Percentiles rank a stretch among this genome's conserved stretches.
These are phyloP conservation scores for Scortechinia acanthostroma DNA, from an alignment of 2,329 filamentous ascomycete genomes.

Conservation along the genomic window DNA sequence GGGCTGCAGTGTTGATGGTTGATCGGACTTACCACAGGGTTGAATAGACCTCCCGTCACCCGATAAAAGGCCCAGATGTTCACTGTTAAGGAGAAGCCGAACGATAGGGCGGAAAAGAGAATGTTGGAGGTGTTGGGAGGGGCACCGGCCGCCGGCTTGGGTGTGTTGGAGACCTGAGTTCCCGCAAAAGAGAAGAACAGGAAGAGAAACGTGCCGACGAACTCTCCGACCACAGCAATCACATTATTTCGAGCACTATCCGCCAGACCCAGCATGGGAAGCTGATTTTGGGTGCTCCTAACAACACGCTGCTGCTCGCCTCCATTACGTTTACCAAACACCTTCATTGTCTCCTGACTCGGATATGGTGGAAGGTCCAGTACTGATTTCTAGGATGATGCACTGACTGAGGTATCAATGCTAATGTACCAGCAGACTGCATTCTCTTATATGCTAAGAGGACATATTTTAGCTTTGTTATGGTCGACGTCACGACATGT, in stretches of 20 bases:
- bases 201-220: neutral
- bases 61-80: neutral
- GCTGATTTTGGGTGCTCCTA: neutral
- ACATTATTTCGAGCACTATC: conserved; percentile 16
- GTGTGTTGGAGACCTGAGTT: neutral
- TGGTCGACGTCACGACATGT: too few species aligned
- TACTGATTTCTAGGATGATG: too few species aligned
- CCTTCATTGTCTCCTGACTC: too few species aligned
- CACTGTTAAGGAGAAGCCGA: neutral
- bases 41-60: neutral
- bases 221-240: conserved; percentile 20
- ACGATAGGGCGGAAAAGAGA: neutral
- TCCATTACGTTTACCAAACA: too few species aligned
- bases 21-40: neutral
- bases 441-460: too few species aligned
- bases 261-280: neutral
- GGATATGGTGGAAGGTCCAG: too few species aligned
- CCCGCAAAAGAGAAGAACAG: neutral
- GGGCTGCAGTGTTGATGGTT: neutral
- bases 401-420: too few species aligned
- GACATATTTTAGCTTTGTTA: too few species aligned
- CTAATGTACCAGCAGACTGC: too few species aligned
- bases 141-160: neutral
- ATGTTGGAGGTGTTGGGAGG: neutral
- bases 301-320: too few species aligned